Base-by-base conservation (phyloP, 306 rosid genomes). In the Castanospermum australe region DNA sequence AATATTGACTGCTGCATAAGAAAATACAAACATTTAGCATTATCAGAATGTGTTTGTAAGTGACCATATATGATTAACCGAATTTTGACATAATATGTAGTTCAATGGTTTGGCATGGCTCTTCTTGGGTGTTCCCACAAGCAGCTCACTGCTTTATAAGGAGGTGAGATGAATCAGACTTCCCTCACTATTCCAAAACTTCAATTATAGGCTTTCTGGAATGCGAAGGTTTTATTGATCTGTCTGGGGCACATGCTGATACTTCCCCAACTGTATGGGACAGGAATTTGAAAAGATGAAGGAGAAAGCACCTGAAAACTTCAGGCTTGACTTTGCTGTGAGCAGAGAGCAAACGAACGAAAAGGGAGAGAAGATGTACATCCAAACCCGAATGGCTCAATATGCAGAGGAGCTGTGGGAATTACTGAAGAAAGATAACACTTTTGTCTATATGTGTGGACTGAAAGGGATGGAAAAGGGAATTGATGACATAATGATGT, bases 21-120 rank as follows among this genome's bases (percentile, higher is more conserved):
- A 75, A 75, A 36, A 28, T 69, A 28, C 9, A 25, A 45, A 71
- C 18, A 20, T 2, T 14, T 24, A 14, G 6, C 68, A 15, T 42
- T 60, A 74, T 28, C 8, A 73, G 22, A 15, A 12, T 32, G 25
- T 48, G 72, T 13, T 63, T 63, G n/a, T 24, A 30, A 33, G 77
- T 79, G 44, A 44, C 36, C 35, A 36, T 1, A 10, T 50, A 36
- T 63, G 36, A 44, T 45, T 69, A 47, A 79, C 69, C 32, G 22
- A 54, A 59, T 28, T 79, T 67, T 72, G 71, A 73, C 73, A 39
- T 59, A 61, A 61, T 28, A n/a, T 67, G 81, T 67, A 92, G 97
- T 90, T 86, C 86, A 89, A 92, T 71, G 97, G 97, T 44, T 84
- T 92, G 88, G 95, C 95, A 17, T 92, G 95, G 95, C 97, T 92